phyloP scores from a whole-genome alignment of 768 basidiomycete species.

The Phaeolepiota aurea region DNA sequence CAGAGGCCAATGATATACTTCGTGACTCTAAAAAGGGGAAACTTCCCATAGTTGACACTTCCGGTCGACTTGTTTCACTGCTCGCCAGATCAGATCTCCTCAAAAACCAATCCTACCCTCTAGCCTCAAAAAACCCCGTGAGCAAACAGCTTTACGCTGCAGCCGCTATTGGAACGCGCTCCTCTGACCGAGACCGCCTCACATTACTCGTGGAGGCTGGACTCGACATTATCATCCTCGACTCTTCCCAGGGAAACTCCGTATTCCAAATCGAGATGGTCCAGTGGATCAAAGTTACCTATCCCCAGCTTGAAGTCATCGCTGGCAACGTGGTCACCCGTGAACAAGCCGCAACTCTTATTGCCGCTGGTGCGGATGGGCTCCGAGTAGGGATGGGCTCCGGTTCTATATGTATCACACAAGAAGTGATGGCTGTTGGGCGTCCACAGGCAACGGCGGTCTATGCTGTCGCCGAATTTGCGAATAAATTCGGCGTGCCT shows the following conservation, averaged over 20 bases:
- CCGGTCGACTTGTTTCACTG: conserved; percentile 58
- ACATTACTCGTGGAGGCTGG: conserved; percentile 86
- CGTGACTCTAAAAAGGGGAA: conserved; percentile 98
- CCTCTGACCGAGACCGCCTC: conserved; percentile 80
- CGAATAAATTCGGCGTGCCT: conserved; percentile 88
- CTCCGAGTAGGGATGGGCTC: conserved; percentile 96
- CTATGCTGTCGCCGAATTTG: conserved; percentile 92
- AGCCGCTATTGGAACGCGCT: conserved; percentile 91
- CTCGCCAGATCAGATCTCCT: conserved; percentile 95
- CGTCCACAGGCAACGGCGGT: conserved; percentile 98
- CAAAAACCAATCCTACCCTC: conserved; percentile 95
- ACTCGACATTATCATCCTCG: conserved; percentile 89
- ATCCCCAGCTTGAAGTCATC: conserved; percentile 84
- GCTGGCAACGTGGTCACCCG: conserved; percentile 98
- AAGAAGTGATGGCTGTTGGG: conserved; percentile 99
- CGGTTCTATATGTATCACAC: conserved; percentile 98
- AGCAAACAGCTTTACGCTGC: conserved; percentile 96
- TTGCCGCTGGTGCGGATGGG: conserved; percentile 92
- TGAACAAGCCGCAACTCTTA: conserved; percentile 91
- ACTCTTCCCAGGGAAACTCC: conserved; percentile 97
- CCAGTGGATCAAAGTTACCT: conserved; percentile 81
- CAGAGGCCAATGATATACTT: conserved; percentile 89
- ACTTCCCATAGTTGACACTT: conserved; percentile 58
- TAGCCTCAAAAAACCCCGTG: conserved; percentile 84
- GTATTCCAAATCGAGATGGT: conserved; percentile 93